Conservation (phyloP, 768 basidiomycete species). For the Suillus tomentosus region DNA sequence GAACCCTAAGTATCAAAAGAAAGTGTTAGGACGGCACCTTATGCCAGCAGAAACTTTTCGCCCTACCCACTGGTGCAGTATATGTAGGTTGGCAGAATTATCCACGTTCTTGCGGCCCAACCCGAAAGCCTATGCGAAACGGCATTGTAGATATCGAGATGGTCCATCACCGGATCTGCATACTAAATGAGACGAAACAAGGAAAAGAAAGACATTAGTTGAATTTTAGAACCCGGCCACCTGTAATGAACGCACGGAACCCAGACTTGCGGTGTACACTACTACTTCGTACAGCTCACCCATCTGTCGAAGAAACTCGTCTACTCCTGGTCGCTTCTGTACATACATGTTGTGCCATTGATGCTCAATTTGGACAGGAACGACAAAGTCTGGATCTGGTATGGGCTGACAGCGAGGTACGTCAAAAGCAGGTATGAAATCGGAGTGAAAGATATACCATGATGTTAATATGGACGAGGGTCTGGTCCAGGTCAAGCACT, state of each 20-base stretch:
- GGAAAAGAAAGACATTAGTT: slow-evolving; percentile 15
- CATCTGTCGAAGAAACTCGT: slow-evolving; percentile 92
- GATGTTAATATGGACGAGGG: slow-evolving; percentile 90
- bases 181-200: slow-evolving; percentile 55
- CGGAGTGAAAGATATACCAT: slow-evolving; percentile 55
- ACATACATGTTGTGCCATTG: slow-evolving; percentile 96
- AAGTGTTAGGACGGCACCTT: too few species aligned
- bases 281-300: slow-evolving; percentile 95
- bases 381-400: slow-evolving; percentile 87
- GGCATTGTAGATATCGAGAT: slow-evolving; percentile 83
- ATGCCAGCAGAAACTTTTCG: too few species aligned
- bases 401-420: slow-evolving; percentile 58
- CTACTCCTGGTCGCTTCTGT: slow-evolving; percentile 93
- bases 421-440: background rate
- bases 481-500: slow-evolving; percentile 92
- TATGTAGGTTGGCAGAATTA: too few species aligned
- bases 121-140: slow-evolving; percentile 88
- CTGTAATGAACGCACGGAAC: slow-evolving; percentile 63
- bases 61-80: too few species aligned
- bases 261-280: slow-evolving; percentile 91
- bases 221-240: background rate
- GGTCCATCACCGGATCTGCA: slow-evolving; percentile 93
- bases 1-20: too few species aligned
- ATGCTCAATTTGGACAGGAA: slow-evolving; percentile 94
- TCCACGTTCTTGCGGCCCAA: too few species aligned